Evolutionary conservation across 441 rosid genomes (phyloP), one percentile per base, ranked within the genome.

Genomic region (Francoa sonchifolia): DNA sequence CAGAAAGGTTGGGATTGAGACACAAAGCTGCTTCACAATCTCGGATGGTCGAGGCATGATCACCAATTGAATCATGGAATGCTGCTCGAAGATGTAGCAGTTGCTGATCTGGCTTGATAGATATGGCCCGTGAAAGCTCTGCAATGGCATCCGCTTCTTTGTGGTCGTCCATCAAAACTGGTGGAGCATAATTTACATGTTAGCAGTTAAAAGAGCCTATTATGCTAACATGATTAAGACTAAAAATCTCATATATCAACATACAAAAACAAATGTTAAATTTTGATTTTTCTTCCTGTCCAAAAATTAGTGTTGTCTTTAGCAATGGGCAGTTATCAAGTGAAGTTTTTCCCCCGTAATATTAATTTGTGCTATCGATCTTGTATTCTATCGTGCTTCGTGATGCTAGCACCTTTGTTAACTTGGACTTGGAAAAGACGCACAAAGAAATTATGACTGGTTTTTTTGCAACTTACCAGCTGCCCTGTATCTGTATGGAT

Each of bases 21-120:
- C 95, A 78, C 15, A 92, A 82, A 23, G 96, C 99, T 37, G 99
- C 99, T 70, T 83, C 95, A 46, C 95, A 86, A 48, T 92, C 99
- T 66, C 72, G 72, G 8, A 74, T 6, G 1, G 95, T 63, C 20
- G 73, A 65, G 14, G 51, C 29, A 44, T 52, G 46, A 55, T 73
- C 72, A 25, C 92, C 82, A 65, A 75, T 77, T 1, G 99, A 92
- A 45, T 86, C 96, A 3, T 75, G 71, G 57, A 86, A 87, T 42
- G 96, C 95, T 23, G 99, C 95, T 50, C 87, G 72, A 59, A 86
- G 89, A 76, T 83, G 94, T 6, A 90, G 71, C 39, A 90, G 72
- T 62, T 82, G 99, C 22, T 82, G 77, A 58, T 90, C 96, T 30
- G 88, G 99, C 74, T 74, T 86, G 76, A 83, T 86, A 1, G 63